These are phyloP conservation scores for Annulohypoxylon nitens DNA, from an alignment of 495 filamentous ascomycete genomes.

Conservation along the genomic window DNA sequence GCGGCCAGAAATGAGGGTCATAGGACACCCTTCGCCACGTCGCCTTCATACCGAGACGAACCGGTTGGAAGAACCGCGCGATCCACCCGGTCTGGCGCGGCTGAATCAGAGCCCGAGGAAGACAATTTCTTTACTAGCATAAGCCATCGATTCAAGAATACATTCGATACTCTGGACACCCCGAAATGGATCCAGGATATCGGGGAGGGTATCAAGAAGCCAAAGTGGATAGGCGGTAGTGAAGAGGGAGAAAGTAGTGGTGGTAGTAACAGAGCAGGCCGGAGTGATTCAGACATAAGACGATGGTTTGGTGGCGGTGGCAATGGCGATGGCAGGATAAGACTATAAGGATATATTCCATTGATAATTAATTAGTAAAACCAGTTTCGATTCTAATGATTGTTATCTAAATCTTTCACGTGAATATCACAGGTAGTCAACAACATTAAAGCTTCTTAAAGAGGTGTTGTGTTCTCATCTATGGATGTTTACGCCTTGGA, in stretches of 20 bases:
- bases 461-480: not conserved
- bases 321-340: constrained; percentile 54
- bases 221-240: constrained; percentile 84
- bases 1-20: constrained; percentile 35
- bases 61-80: constrained; percentile 46
- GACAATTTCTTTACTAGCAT: constrained; percentile 86
- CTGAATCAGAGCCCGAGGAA: constrained; percentile 70
- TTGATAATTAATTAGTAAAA: constrained; percentile 29
- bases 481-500: not conserved
- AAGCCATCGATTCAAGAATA: constrained; percentile 88
- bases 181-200: constrained; percentile 83
- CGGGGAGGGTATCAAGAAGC: constrained; percentile 74
- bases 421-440: not conserved
- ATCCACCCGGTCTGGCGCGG: constrained; percentile 46
- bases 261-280: constrained; percentile 40
- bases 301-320: constrained; percentile 61
- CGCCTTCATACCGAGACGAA: constrained; percentile 51
- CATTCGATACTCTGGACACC: constrained; percentile 84
- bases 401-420: not conserved
- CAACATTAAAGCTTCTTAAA: not conserved
- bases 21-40: constrained; percentile 60
- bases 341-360: constrained; percentile 33
- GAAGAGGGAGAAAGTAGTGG: constrained; percentile 52
- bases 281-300: constrained; percentile 53
- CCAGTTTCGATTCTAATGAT: constrained; percentile 9